These are phyloP conservation scores for Serendipita sp. DNA, from an alignment of 768 basidiomycete species.

Conservation along the genomic window DNA sequence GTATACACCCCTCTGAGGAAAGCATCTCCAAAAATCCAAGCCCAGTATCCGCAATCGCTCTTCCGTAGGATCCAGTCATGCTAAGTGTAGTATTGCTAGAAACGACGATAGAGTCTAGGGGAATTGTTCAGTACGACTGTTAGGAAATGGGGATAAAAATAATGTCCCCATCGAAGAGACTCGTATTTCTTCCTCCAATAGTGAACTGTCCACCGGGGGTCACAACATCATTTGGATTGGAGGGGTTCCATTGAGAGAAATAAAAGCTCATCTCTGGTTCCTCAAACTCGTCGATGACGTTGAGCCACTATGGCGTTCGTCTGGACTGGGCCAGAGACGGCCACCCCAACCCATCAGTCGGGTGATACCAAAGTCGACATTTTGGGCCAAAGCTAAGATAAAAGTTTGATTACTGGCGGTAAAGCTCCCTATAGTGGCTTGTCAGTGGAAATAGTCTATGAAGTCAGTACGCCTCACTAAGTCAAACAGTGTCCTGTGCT, in stretches of 20 bases:
- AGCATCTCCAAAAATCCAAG: neutral
- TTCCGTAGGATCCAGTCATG: neutral
- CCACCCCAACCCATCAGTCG: neutral
- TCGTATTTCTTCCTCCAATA: neutral
- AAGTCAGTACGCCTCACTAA: neutral
- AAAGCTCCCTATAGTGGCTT: neutral
- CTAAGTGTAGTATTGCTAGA: neutral
- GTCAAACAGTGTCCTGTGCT: neutral
- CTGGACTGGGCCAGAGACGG: neutral
- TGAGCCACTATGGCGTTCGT: neutral
- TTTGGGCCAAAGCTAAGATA: neutral
- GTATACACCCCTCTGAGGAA: neutral
- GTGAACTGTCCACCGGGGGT: neutral
- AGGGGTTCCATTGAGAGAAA: neutral
- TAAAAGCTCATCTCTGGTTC: constrained; percentile 1
- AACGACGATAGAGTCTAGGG: neutral
- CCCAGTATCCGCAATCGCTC: neutral
- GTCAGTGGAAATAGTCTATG: too few relatives aligned
- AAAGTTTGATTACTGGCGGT: neutral
- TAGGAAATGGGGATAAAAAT: neutral
- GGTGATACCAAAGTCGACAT: neutral
- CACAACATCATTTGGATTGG: neutral
- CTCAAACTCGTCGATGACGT: neutral
- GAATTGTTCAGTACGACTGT: neutral
- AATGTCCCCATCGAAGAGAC: neutral